Evolutionary conservation across 768 basidiomycete species (phyloP), one percentile per base, ranked within the genome.

Genomic region (Rhodotorula paludigena): DNA sequence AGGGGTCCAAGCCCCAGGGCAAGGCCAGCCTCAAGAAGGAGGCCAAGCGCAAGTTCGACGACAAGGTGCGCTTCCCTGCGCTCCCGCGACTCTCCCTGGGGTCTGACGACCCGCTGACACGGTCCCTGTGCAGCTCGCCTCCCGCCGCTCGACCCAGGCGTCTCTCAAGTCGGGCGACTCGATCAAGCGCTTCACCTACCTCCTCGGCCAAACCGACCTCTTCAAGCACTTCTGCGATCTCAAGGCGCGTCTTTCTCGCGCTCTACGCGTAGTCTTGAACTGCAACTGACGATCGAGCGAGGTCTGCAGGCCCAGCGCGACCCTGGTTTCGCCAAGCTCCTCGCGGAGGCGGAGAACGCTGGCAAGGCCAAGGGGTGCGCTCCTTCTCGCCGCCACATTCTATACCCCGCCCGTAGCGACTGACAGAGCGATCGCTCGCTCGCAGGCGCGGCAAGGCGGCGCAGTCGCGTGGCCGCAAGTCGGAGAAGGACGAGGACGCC

Each of bases 191-290:
- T 98, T 97, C 77, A 90, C 89, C 4, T 98, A 97, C 78, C 85
- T 98, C n/a, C 84, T 99, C 3, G 96, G 96, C 14, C 93, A 99
- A 78, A 98, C 94, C 0, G 96, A 98, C 72, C 82, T 98, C 28
- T 99, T 99, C 82, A 91, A 92, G 74, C 94, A 98, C 78, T 98
- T 98, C 77, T 90, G 97, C 12, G 92, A 97, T 77, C 87, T 97
- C 79, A 96, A 96, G 84, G 54, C 30, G 54, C n/a, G 54, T 14
- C 21, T 38, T 25, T 25, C 30, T 2, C 32, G 91, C 89, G 30
- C 35, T 81, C 69, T 42, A n/a, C 15, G 39, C 45, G 11, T 20
- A 8, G 48, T 12, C 51, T 67, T 93, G 89, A 11, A 42, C 41
- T 42, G 41, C n/a, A 11, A 42, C 41, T 42, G 41, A 42, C 41